These are phyloP conservation scores for Nigrospora oryzae DNA, from an alignment of 2,329 filamentous ascomycete species.

Conservation along the genomic window DNA sequence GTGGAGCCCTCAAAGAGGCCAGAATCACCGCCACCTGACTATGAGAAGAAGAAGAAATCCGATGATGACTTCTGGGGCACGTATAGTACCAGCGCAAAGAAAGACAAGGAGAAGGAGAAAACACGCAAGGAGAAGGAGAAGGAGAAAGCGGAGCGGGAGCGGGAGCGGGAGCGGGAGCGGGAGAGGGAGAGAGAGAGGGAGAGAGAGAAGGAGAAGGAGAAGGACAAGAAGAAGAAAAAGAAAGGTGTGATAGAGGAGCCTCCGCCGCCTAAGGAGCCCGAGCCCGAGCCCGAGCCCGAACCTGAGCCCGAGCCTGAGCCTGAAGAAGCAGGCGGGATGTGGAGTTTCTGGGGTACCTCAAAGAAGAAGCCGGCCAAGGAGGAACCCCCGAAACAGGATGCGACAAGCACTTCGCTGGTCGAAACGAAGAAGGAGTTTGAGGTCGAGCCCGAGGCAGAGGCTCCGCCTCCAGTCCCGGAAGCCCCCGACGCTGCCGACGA, in stretches of 20 bases:
- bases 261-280: constrained; percentile 4
- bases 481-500: constrained; percentile 8
- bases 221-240: constrained; percentile 30
- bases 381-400: constrained; percentile 22
- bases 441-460: constrained; percentile 7
- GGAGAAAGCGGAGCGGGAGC: constrained; percentile 18
- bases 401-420: constrained; percentile 12
- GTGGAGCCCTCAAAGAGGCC: constrained; percentile 8
- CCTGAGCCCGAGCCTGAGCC: constrained; percentile 5
- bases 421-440: constrained; percentile 12
- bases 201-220: constrained; percentile 27
- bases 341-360: constrained; percentile 45
- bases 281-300: constrained; percentile 10
- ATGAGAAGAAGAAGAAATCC: neutral
- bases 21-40: constrained; percentile 4
- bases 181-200: constrained; percentile 3
- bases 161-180: constrained; percentile 1
- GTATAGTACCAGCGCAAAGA: no score
- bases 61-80: no score
- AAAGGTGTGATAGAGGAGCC: constrained; percentile 14
- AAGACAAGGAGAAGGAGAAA: no score
- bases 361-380: constrained; percentile 28
- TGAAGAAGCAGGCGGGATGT: constrained; percentile 38
- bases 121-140: constrained; percentile 10
- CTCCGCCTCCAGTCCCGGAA: constrained; percentile 9